Base-by-base conservation (phyloP, 306 rosid species). In the Glycine latifolia region DNA sequence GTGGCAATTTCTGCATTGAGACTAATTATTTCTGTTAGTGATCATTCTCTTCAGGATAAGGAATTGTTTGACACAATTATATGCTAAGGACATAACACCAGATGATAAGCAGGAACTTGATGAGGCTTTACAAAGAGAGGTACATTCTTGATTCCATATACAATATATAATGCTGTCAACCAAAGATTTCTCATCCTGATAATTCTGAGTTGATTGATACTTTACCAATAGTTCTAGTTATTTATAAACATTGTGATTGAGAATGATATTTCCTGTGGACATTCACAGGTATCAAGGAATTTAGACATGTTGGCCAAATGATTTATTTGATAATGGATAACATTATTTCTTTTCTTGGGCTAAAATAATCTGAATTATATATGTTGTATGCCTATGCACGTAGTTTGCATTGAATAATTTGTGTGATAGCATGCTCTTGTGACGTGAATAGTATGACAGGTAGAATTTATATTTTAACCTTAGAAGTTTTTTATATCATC, bases 61-160 rank as follows among this genome's bases (percentile, higher is more conserved):
- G 79, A 82, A 93, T 79, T 92, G 97, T 73, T 82, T 96, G 80
- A 94, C 97, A 6, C 95, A 96, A 70, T 87, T 96, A 89, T 89
- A 96, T 88, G 98, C 94, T 20, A 94, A 96, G 79, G 99, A 96
- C 86, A 96, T 96, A 73, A 96, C 98, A 54, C 97, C 97, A 26
- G 99, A 96, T 89, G 99, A 96, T 82, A 96, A 96, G 88, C 99
- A 89, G 87, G 99, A 96, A 73, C 99, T 96, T 53, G 99, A 96
- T 59, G 99, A 94, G 89, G 97, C 97, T 85, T 84, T 96, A 59
- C 97, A 93, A 82, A 87, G 99, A 85, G 99, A 96, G 97, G 99
- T 96, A 46, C 66, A 85, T 58, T 67, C 63, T 82, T 81, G 63
- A 72, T 68, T 58, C 59, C 52, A 9, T 74, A 13, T 78, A 48